phyloP scores from a whole-genome alignment of 371 early-diverging fungal genomes.

The Lichtheimia corymbifera region DNA sequence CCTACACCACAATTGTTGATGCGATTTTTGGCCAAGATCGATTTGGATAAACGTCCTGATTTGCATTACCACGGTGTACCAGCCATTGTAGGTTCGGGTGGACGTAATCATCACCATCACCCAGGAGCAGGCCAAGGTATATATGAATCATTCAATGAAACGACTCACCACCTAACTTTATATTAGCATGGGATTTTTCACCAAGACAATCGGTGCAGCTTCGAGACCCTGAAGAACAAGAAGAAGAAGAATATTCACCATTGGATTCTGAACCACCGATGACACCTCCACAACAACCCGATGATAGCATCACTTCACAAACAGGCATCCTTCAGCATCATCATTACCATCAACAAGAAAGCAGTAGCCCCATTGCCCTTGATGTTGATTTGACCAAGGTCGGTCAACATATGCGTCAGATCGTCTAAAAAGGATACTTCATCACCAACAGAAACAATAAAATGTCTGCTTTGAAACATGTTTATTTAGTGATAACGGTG shows the following conservation, averaged over 20 bases:
- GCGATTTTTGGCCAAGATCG: slow-evolving; percentile 8
- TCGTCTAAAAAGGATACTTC: too few relatives aligned
- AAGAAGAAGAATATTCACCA: slow-evolving; percentile 1
- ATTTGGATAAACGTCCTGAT: not conserved
- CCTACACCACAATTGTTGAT: slow-evolving; percentile 9
- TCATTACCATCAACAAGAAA: not conserved
- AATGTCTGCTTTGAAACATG: too few relatives aligned
- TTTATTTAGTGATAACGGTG: too few relatives aligned
- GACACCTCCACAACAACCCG: not conserved
- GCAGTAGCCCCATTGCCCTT: not conserved
- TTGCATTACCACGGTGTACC: too few relatives aligned
- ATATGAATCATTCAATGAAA: too few relatives aligned
- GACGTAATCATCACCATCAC: too few relatives aligned
- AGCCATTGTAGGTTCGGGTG: too few relatives aligned
- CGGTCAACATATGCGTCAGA: slow-evolving; percentile 13
- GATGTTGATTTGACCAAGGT: slow-evolving; percentile 18
- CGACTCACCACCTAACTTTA: too few relatives aligned
- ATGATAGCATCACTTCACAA: not conserved
- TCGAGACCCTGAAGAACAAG: not conserved
- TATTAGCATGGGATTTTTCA: slow-evolving; percentile 10
- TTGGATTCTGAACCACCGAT: slow-evolving; percentile 5
- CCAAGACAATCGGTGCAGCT: slow-evolving; percentile 8
- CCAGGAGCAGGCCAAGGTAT: too few relatives aligned
- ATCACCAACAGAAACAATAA: too few relatives aligned
- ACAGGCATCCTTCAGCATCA: too few relatives aligned